Conservation (phyloP, 2,329 filamentous ascomycete species). For the Biscogniauxia sp. region DNA sequence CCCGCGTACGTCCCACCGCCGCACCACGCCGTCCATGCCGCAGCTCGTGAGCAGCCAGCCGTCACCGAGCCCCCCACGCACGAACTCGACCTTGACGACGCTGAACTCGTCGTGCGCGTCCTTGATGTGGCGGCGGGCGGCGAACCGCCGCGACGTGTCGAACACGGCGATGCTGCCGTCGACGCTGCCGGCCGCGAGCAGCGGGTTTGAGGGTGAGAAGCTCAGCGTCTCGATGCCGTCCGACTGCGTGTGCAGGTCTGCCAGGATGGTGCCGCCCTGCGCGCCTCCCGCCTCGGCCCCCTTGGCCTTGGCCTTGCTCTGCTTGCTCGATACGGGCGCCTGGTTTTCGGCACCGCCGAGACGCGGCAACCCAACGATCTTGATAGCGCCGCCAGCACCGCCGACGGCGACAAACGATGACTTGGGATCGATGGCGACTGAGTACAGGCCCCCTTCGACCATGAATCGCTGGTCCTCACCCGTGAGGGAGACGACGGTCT, state of each 20-base stretch:
- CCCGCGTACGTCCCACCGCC: constrained; percentile 80
- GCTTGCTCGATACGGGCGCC: constrained; percentile 22
- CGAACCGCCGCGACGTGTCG: constrained; percentile 82
- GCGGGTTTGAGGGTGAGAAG: constrained; percentile 50
- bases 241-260: constrained; percentile 74
- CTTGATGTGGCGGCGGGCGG: constrained; percentile 76
- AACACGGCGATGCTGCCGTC: constrained; percentile 81
- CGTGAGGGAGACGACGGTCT: constrained; percentile 74
- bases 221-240: constrained; percentile 74
- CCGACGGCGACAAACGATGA: constrained; percentile 81
- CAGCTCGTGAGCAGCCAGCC: constrained; percentile 78
- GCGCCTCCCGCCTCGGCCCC: constrained; percentile 40
- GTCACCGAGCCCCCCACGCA: constrained; percentile 48
- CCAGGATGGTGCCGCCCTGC: constrained; percentile 64
- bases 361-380: constrained; percentile 79
- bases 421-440: constrained; percentile 76
- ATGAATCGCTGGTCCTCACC: constrained; percentile 83
- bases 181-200: constrained; percentile 65
- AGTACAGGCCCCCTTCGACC: constrained; percentile 89
- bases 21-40: constrained; percentile 88
- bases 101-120: constrained; percentile 85
- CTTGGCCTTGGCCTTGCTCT: constrained; percentile 37
- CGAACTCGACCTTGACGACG: constrained; percentile 91
- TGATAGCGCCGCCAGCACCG: constrained; percentile 82
- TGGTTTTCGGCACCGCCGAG: constrained; percentile 33